A percentile compares a stretch with the other conserved stretches of the same genome.
Conservation (phyloP, 2,329 filamentous ascomycete genomes). For the Pseudovirgaria hyperparasitica region DNA sequence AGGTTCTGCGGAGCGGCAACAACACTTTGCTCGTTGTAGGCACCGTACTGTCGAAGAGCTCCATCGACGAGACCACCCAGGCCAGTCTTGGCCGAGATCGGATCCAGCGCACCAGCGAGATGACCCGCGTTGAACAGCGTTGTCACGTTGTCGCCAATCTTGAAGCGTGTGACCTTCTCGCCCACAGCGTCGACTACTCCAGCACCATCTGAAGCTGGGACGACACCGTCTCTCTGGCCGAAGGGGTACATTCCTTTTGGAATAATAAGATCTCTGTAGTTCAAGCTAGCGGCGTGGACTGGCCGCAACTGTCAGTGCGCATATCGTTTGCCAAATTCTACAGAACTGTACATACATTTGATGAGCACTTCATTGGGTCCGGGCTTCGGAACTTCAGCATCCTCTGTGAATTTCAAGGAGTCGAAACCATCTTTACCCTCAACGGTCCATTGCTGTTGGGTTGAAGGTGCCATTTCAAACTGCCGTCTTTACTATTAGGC, state of each 20-base stretch:
- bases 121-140: constrained; percentile 53
- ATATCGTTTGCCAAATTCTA: not conserved
- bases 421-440: constrained; percentile 46
- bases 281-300: constrained; percentile 36
- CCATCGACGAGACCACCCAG: constrained; percentile 59
- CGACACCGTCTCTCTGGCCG: constrained; percentile 24
- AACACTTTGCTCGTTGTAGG: constrained; percentile 55
- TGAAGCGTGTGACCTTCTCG: constrained; percentile 42
- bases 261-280: constrained; percentile 38
- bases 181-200: constrained; percentile 42
- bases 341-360: constrained; percentile 34
- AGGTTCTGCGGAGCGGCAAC: constrained; percentile 48
- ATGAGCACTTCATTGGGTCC: constrained; percentile 63
- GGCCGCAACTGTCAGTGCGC: constrained; percentile 3
- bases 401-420: constrained; percentile 42
- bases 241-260: constrained; percentile 32
- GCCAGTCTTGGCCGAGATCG: constrained; percentile 34
- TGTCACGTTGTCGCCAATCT: constrained; percentile 44
- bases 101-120: constrained; percentile 35
- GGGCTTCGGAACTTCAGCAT: constrained; percentile 42
- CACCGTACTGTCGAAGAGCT: constrained; percentile 52
- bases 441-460: constrained; percentile 46
- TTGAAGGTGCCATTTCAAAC: no score
- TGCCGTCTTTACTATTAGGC: no score
- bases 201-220: constrained; percentile 40